Conservation (phyloP, 805 yeast genomes). For the Nakazawaea molendinolei region DNA sequence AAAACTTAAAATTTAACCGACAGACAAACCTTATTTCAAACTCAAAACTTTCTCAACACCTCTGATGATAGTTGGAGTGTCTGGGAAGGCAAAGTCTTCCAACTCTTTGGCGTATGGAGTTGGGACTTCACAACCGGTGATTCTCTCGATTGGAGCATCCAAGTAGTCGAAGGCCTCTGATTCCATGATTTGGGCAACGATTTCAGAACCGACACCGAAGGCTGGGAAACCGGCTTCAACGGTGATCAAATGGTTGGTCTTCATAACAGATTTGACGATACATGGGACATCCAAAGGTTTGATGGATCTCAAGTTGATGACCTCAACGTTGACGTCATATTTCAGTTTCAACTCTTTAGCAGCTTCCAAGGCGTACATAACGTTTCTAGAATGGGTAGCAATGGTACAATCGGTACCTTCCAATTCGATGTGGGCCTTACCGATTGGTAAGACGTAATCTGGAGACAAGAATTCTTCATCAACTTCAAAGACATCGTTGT, state of each 20-base stretch:
- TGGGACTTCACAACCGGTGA: constrained; percentile 99
- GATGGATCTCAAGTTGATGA: constrained; percentile 90
- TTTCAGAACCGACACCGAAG: constrained; percentile 98
- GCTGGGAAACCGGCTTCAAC: constrained; percentile 98
- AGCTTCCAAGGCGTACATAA: constrained; percentile 78
- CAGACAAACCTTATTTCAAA: constrained; percentile 28
- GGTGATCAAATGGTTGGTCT: constrained; percentile 92
- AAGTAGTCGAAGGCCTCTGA: constrained; percentile 96
- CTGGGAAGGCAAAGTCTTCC: constrained; percentile 99
- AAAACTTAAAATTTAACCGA: too few species aligned
- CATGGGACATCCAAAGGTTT: constrained; percentile 92
- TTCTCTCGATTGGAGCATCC: constrained; percentile 98
- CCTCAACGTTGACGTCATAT: constrained; percentile 87
- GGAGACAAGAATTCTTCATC: constrained; percentile 83
- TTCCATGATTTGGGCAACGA: constrained; percentile 96
- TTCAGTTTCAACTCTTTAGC: constrained; percentile 82
- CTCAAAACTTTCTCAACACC: constrained; percentile 78
- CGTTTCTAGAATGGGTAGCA: constrained; percentile 89
- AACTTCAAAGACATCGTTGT: constrained; percentile 87
- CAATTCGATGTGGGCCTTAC: constrained; percentile 91
- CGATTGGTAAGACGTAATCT: constrained; percentile 89
- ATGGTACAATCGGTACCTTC: constrained; percentile 88
- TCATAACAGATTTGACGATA: constrained; percentile 82
- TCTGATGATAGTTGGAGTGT: constrained; percentile 80
- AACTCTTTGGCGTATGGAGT: constrained; percentile 95